Evolutionary conservation across 1,284 basidiomycete genomes (phyloP), one percentile per base, ranked within the genome.

Genomic region (Chalciporus sp.): DNA sequence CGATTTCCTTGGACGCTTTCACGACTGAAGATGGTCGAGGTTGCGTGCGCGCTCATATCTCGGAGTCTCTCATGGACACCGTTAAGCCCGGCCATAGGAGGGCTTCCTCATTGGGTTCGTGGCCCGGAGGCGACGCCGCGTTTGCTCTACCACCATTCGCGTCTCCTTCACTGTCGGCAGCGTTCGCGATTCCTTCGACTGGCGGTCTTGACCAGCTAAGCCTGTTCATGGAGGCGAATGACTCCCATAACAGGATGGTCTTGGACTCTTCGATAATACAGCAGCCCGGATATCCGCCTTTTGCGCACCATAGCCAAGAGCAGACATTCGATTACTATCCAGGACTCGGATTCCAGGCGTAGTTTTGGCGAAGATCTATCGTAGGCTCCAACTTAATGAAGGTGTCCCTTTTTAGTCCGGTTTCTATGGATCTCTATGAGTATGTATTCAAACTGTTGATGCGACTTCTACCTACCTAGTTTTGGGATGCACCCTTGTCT

Each of bases 1-100:
- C 87, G 61, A 84, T 91, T 65, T 86, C 85, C 42, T 88, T 90
- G 62, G 86, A 88, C 58, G 74, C 85, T 39, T 76, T 75, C 35
- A 74, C 83, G 37, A 75, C 79, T 43, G 80, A 85, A 59, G 80
- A 86, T 63, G 85, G 87, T 54, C 86, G 83, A 71, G 85, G 89
- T 61, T 84, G 84, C 54, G 86, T 90, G 41, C 79, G 83, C 58
- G 88, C 90, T 59, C 84, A 89, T 66, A 74, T 76, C 11, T 79
- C 85, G 29, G 74, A 82, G 14, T 78, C 17, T 73, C 79, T n/a
- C 70, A 75, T 55, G 65, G 72, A 27, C 74, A 73, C 58, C 31
- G 72, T 69, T 51, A 77, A 70, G 51, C 60, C 58, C 51, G 60
- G 59, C 29, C 66, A 65, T 45, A 58, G 52, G 31, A 66, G 70